Conservation (phyloP, 257 asterid species). For the Dorcoceras hygrometricum region DNA sequence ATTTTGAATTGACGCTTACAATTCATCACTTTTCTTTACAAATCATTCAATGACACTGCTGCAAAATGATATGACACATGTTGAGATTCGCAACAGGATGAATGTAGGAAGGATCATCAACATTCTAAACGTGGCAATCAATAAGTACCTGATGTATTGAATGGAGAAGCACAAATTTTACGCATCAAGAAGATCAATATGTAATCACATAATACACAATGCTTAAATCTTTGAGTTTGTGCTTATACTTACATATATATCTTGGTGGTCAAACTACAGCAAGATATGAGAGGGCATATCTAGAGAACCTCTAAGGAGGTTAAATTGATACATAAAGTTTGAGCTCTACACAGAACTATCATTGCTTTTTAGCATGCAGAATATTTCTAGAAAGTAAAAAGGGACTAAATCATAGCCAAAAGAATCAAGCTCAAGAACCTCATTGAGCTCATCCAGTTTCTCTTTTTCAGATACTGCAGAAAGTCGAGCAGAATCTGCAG, state of each 20-base stretch:
- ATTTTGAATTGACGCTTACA: conserved; percentile 14
- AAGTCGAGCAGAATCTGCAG: conserved; percentile 74
- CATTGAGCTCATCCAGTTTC: conserved; percentile 78
- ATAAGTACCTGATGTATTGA: no score
- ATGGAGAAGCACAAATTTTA: neutral
- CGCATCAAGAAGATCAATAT: conserved; percentile 2
- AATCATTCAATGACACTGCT: conserved; percentile 1
- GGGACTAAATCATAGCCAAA: conserved; percentile 6
- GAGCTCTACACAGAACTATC: neutral
- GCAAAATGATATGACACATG: neutral
- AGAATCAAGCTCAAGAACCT: conserved; percentile 56
- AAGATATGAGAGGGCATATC: conserved; percentile 6
- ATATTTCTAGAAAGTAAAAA: no score
- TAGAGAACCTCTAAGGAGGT: neutral
- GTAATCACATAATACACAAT: neutral
- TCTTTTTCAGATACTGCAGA: conserved; percentile 64
- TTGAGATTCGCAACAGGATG: conserved; percentile 8
- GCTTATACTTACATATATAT: neutral
- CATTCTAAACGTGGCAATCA: neutral
- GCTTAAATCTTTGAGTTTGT: conserved; percentile 1
- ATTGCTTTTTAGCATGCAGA: conserved; percentile 12
- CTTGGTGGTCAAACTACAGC: neutral
- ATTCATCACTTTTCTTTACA: neutral
- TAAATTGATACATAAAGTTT: conserved; percentile 4
- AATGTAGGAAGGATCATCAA: neutral